Conservation (phyloP, 345 rosid genomes). For the Gossypium anomalum region DNA sequence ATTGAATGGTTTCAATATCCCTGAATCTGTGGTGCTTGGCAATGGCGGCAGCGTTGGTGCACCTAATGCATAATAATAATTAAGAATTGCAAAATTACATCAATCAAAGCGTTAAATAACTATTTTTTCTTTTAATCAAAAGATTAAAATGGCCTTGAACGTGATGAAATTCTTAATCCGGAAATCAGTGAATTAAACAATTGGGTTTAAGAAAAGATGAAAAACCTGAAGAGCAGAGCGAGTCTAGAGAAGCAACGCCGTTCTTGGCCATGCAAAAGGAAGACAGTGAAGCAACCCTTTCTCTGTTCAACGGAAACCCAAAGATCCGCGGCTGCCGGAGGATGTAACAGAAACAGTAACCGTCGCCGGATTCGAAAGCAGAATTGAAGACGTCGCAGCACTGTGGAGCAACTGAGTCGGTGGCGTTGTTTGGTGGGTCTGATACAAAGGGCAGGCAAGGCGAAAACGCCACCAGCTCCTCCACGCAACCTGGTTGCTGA, state of each 20-base stretch:
- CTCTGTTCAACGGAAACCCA: slow-evolving; percentile 68
- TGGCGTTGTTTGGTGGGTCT: slow-evolving; percentile 51
- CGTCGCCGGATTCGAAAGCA: slow-evolving; percentile 31
- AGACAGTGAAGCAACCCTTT: slow-evolving; percentile 52
- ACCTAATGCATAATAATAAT: slow-evolving; percentile 22
- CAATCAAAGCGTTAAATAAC: neutral
- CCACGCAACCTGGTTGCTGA: slow-evolving; percentile 37
- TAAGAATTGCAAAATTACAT: neutral
- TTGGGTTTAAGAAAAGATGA: slow-evolving; percentile 7
- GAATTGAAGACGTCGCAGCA: slow-evolving; percentile 64
- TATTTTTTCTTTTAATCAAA: neutral
- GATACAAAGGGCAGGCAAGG: slow-evolving; percentile 76
- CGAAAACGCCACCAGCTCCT: slow-evolving; percentile 59
- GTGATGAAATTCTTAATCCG: neutral
- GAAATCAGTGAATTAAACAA: neutral
- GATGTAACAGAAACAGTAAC: slow-evolving; percentile 70
- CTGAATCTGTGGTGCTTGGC: slow-evolving; percentile 23
- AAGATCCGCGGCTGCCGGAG: slow-evolving; percentile 56
- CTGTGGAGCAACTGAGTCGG: slow-evolving; percentile 30
- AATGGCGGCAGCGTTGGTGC: slow-evolving; percentile 46
- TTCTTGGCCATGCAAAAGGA: slow-evolving; percentile 31
- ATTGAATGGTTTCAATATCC: slow-evolving; percentile 27
- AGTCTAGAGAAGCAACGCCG: slow-evolving; percentile 27
- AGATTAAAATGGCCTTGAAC: neutral
- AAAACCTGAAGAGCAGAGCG: slow-evolving; percentile 48